Evolutionary conservation across 352 stramenopile genomes (phyloP), one percentile per base, ranked within the genome.

Genomic region (Nothophytophthora sp.): DNA sequence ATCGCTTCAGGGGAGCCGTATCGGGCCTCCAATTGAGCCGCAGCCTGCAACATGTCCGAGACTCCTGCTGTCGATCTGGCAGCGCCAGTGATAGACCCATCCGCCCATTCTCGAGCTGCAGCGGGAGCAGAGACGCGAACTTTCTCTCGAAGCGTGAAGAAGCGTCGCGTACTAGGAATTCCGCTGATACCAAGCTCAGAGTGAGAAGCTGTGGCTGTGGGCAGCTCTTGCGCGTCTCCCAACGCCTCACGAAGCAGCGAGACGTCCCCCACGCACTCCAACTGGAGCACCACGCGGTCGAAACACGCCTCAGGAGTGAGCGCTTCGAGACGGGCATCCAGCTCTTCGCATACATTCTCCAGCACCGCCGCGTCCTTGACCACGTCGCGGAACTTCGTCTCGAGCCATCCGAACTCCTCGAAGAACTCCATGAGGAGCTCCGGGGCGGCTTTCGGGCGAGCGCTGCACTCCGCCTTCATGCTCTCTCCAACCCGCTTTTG

Each of bases 181-280:
- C 44, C 50, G 10, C 39, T 32, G 22, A 57, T 57, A 8, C 10
- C 30, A 18, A 46, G 50, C 41, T 43, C n/a, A n/a, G n/a, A n/a
- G n/a, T n/a, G n/a, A n/a, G n/a, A n/a, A n/a, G n/a, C 50, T 11
- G 2, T 25, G 5, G 38, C 33, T 8, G 1, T 20, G n/a, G 23
- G n/a, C 23, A 4, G 10, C 20, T 13, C 15, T 22, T 36, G 0
- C 27, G 8, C 15, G 1, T 36, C 30, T 15, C 15, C 33, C 10
- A 59, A 2, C 20, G 27, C 41, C 13, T 59, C 34, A 10, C 28
- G 10, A 9, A 59, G 27, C 19, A 58, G 33, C 9, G 0, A 1
- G 10, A 18, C 27, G n/a, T 40, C 48, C 4, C 41, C 50, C 6
- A 22, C 25, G 22, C 50, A 52, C 15, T 45, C 15, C 25, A 59